phyloP scores from a whole-genome alignment of 345 rosid species.

The Lepidium sativum region DNA sequence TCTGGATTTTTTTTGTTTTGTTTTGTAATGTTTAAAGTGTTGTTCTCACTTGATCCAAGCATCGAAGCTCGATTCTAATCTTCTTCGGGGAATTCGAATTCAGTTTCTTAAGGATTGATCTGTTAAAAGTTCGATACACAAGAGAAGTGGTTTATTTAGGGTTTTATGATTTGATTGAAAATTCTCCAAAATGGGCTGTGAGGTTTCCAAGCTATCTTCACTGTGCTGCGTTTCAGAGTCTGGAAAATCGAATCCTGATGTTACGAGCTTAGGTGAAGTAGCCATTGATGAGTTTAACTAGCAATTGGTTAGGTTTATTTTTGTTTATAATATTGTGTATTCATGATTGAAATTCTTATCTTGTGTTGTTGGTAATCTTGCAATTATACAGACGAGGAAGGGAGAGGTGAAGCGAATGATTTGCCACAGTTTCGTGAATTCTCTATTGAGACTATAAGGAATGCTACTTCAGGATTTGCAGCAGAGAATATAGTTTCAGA shows the following conservation, averaged over 20 bases:
- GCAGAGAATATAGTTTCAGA: slow-evolving; percentile 84
- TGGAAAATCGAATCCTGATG: slow-evolving; percentile 50
- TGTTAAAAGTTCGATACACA: background rate
- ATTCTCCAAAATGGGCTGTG: slow-evolving; percentile 33
- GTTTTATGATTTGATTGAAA: slow-evolving; percentile 5
- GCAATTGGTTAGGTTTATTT: background rate
- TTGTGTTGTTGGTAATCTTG: background rate
- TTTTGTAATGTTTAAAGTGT: background rate
- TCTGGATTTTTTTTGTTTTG: background rate
- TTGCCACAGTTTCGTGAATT: slow-evolving; percentile 61
- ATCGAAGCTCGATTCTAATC: background rate
- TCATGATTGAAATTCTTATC: background rate
- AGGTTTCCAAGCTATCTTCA: slow-evolving; percentile 42
- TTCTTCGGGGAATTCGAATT: background rate
- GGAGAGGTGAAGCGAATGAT: slow-evolving; percentile 26
- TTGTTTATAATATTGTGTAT: background rate
- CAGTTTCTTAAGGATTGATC: background rate
- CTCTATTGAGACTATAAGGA: slow-evolving; percentile 57
- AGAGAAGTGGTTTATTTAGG: background rate
- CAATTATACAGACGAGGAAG: slow-evolving; percentile 37
- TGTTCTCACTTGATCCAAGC: background rate
- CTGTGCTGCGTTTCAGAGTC: slow-evolving; percentile 56
- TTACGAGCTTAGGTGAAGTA: slow-evolving; percentile 39
- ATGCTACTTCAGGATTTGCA: slow-evolving; percentile 78
- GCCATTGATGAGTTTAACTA: background rate